Evolutionary conservation across 192 early-diverging fungal species (phyloP).

Genomic region (Coemansia sp.): DNA sequence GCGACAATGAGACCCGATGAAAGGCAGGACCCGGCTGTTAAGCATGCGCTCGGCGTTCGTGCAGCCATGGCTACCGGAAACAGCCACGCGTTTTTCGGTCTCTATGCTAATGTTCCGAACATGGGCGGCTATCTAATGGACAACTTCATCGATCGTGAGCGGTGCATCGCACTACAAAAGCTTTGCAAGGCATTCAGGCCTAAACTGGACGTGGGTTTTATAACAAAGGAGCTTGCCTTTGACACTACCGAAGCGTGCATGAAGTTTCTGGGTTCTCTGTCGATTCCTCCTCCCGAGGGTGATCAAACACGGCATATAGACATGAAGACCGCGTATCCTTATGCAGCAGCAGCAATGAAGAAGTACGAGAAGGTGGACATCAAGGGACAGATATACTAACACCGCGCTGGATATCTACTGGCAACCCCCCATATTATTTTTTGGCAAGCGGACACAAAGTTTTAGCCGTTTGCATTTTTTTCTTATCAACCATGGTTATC

Average conservation of each 20-base stretch:
- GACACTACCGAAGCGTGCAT: constrained; percentile 38
- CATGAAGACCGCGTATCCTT: constrained; percentile 58
- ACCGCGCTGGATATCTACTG: no score
- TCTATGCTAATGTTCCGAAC: constrained; percentile 77
- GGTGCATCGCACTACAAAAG: constrained; percentile 69
- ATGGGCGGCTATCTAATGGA: constrained; percentile 92
- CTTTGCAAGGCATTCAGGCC: constrained; percentile 74
- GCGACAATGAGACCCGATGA: constrained; percentile 66
- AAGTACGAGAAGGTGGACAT: constrained; percentile 74
- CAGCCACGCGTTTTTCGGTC: constrained; percentile 80
- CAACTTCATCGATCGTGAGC: constrained; percentile 85
- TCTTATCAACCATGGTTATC: background rate
- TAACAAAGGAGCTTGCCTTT: constrained; percentile 72
- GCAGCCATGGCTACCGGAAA: constrained; percentile 76
- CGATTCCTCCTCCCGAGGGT: constrained; percentile 31
- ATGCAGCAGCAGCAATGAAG: constrained; percentile 55
- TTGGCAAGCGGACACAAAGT: background rate
- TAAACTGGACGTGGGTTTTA: constrained; percentile 38
- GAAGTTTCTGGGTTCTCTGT: constrained; percentile 56
- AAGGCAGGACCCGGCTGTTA: constrained; percentile 63
- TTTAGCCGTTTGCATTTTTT: background rate
- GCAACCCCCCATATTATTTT: constrained; percentile 7
- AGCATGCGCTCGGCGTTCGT: constrained; percentile 84
- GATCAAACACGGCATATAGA: constrained; percentile 47
- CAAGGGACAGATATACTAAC: constrained; percentile 72